A percentile compares a stretch with the other conserved stretches of the same genome.
phyloP scores from a whole-genome alignment of 1,284 basidiomycete genomes.

The Cryptococcus maquisensis region DNA sequence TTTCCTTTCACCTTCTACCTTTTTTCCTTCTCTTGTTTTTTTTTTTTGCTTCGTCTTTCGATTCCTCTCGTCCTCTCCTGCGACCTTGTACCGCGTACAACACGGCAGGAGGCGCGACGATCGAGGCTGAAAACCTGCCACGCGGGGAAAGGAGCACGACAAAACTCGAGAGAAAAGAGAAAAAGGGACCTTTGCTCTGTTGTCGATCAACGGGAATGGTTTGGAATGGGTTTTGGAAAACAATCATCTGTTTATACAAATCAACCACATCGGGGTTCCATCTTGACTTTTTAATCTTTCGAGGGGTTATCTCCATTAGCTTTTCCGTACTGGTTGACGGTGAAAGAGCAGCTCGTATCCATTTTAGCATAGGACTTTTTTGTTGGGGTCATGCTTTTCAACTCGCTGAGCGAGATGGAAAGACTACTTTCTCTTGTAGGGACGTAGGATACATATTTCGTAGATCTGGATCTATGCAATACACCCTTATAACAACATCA shows the following conservation, averaged over 20 bases:
- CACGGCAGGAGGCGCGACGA: neutral
- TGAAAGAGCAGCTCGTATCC: too few species aligned
- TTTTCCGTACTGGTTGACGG: neutral
- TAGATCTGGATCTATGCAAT: constrained; percentile 5
- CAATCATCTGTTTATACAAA: too few species aligned
- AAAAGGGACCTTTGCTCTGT: neutral
- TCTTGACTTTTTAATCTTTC: neutral
- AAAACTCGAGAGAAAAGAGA: neutral
- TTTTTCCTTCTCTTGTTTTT: neutral
- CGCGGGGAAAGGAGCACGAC: neutral
- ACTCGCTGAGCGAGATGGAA: too few species aligned
- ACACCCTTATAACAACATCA: neutral
- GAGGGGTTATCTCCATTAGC: neutral
- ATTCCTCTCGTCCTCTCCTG: neutral
- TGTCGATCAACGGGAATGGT: too few species aligned
- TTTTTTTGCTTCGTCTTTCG: neutral
- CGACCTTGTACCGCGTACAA: neutral
- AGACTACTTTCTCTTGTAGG: neutral
- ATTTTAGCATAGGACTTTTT: too few species aligned
- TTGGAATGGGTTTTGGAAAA: too few species aligned
- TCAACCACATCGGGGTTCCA: neutral
- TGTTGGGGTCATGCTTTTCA: too few species aligned
- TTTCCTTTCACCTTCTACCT: neutral
- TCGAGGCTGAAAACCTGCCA: neutral
- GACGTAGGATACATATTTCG: neutral